A percentile compares a stretch with the other conserved stretches of the same genome.
These are phyloP conservation scores for Microsporum ferrugineum DNA, from an alignment of 2,329 filamentous ascomycete species.

Conservation along the genomic window DNA sequence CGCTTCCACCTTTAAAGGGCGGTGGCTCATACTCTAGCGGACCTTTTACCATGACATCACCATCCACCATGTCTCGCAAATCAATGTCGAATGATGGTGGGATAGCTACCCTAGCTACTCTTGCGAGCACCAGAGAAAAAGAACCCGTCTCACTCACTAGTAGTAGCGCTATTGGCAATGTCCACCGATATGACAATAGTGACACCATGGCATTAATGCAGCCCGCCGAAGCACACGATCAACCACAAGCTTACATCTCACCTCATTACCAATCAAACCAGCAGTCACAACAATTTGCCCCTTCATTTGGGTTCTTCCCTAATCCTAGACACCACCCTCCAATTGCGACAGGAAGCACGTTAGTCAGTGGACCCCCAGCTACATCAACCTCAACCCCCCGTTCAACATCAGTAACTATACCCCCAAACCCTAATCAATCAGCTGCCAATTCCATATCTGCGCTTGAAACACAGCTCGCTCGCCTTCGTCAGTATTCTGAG, in stretches of 20 bases:
- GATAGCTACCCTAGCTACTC: constrained; percentile 7
- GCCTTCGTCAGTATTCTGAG: constrained; percentile 18
- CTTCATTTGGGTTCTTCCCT: not conserved
- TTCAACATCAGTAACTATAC: not conserved
- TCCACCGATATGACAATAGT: constrained; percentile 1
- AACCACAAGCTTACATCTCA: not conserved
- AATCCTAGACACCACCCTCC: not conserved
- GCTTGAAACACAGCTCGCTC: constrained; percentile 16
- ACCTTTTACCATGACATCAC: not conserved
- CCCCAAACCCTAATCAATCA: constrained; percentile 3
- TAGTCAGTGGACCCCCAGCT: constrained; percentile 7
- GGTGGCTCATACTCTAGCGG: constrained; percentile 2
- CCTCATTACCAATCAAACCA: not conserved
- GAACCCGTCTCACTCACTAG: not conserved
- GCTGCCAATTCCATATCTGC: constrained; percentile 7
- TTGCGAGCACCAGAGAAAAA: constrained; percentile 4
- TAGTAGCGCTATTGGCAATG: not conserved
- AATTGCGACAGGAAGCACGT: not conserved
- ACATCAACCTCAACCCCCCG: constrained; percentile 2
- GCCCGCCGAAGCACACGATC: constrained; percentile 2
- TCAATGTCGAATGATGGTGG: constrained; percentile 6
- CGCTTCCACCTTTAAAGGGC: constrained; percentile 13
- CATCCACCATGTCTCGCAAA: constrained; percentile 3
- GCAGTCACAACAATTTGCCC: not conserved
- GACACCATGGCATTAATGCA: constrained; percentile 3